A percentile compares a stretch with the other conserved stretches of the same genome.
phyloP scores from a whole-genome alignment of 352 stramenopile genomes.

The Globisporangium solare region DNA sequence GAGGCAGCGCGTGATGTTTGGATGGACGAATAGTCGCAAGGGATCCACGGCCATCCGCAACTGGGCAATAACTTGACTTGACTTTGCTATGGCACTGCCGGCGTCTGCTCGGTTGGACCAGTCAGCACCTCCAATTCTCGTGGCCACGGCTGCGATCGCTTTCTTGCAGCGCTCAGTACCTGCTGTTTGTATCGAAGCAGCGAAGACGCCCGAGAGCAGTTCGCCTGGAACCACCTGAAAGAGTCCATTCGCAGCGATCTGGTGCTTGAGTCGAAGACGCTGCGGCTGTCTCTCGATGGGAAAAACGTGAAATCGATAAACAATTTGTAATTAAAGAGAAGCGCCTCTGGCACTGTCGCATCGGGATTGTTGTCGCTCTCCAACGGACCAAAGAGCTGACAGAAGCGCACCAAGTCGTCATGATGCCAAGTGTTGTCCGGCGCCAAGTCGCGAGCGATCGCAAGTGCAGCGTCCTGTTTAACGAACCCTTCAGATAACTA shows the following conservation, averaged over 20 bases:
- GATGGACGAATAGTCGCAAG: constrained; percentile 35
- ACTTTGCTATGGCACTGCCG: neutral
- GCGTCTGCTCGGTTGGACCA: neutral
- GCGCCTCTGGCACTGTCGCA: neutral
- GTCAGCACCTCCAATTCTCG: constrained; percentile 9
- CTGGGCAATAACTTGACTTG: constrained; percentile 5
- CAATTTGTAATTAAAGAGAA: constrained; percentile 33
- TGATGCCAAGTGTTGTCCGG: constrained; percentile 30
- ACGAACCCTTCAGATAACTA: constrained; percentile 18
- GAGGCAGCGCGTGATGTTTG: constrained; percentile 36
- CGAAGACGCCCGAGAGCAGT: neutral
- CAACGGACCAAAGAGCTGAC: constrained; percentile 22
- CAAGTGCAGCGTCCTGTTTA: constrained; percentile 24
- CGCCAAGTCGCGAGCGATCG: constrained; percentile 23
- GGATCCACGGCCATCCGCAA: constrained; percentile 33
- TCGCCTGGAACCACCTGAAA: constrained; percentile 6
- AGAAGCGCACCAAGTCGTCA: constrained; percentile 27
- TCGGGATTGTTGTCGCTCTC: constrained; percentile 16
- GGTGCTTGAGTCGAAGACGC: constrained; percentile 8
- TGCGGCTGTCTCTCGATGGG: constrained; percentile 16
- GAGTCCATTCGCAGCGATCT: neutral
- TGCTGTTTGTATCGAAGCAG: neutral
- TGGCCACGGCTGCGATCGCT: constrained; percentile 5
- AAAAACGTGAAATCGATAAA: constrained; percentile 62
- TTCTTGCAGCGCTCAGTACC: too few relatives aligned